These are phyloP conservation scores for Hyaloscypha finlandica DNA, from an alignment of 495 filamentous ascomycete genomes.

Conservation along the genomic window DNA sequence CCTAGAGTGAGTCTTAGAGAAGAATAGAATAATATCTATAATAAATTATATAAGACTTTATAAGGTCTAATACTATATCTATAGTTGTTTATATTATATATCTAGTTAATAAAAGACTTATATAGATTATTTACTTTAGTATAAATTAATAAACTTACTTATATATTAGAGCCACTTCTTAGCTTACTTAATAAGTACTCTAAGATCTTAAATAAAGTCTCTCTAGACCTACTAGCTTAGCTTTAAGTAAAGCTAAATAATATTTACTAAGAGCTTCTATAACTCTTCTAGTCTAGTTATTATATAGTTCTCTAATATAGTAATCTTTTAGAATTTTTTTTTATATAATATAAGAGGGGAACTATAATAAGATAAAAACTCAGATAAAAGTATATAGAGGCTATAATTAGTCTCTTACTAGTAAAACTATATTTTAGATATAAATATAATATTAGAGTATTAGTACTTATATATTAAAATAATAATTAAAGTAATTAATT, in stretches of 20 bases:
- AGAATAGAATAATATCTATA: slow-evolving; percentile 19
- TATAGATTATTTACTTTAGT: slow-evolving; percentile 33
- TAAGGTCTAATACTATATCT: slow-evolving; percentile 26
- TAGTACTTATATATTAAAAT: too few species aligned
- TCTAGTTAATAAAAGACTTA: slow-evolving; percentile 13
- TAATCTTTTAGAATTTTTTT: too few species aligned
- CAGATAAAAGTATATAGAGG: too few species aligned
- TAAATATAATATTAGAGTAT: too few species aligned
- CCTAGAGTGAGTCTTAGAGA: too few species aligned
- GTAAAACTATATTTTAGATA: too few species aligned
- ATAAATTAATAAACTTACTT: slow-evolving; percentile 26
- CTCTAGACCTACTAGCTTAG: slow-evolving; percentile 14
- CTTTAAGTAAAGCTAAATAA: slow-evolving; percentile 14
- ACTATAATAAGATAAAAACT: too few species aligned
- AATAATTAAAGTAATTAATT: too few species aligned
- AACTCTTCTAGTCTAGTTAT: slow-evolving; percentile 13
- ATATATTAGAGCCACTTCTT: slow-evolving; percentile 18
- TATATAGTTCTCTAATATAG: slow-evolving; percentile 16
- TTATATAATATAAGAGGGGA: too few species aligned
- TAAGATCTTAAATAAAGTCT: slow-evolving; percentile 18
- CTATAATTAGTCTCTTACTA: too few species aligned
- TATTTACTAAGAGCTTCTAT: slow-evolving; percentile 14
- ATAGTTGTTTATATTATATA: slow-evolving; percentile 9
- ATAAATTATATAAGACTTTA: slow-evolving; percentile 31
- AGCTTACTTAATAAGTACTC: slow-evolving; percentile 25